Base-by-base conservation (phyloP, 1,284 basidiomycete species). In the Moniliella sp. region DNA sequence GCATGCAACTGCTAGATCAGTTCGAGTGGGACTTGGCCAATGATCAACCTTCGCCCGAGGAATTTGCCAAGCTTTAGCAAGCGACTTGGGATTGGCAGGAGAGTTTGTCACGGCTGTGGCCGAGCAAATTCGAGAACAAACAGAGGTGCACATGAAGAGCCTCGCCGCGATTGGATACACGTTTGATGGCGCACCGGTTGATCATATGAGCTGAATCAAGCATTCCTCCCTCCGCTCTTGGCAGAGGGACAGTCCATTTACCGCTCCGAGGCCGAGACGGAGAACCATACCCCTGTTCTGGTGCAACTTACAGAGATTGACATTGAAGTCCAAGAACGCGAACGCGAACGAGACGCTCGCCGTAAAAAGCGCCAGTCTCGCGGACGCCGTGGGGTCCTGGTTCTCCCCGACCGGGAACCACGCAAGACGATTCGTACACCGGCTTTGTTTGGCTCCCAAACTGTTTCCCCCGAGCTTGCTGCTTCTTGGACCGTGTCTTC, bases 11-110 rank as follows among this genome's bases (percentile, higher is more conserved):
- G 16, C 76, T 84, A n/a, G n/a, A 99, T 63, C 80, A 86, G 53
- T 91, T 99, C 56, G 91, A 99, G 60, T 99, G 91, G 91, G 88
- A 97, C 61, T 65, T 94, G 28, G 75, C 76, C 50, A 77, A 76
- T 43, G 66, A 70, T 18, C 66, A 68, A 30, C 75, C 78, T 1
- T 76, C 78, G 1, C 83, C 88, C 0, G 91, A 99, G 62, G 74
- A 76, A 32, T 97, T 97, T 62, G 83, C 88, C 5, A 76, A 78
- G 67, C 76, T 0, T 93, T 91, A 60, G 68, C 75, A 2, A 71
- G 71, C 15, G 91, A 99, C 50, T 66, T 99, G 11, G 91, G 91
- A 1, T 65, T 97, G 12, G 70, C 71, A 18, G 82, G 84, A 23
- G 88, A 99, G 63, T 43, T 36, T 47, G 84, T 79, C 58, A 93